Evolutionary conservation across 805 yeast species (phyloP).

Genomic region (Danielia oregonensis): DNA sequence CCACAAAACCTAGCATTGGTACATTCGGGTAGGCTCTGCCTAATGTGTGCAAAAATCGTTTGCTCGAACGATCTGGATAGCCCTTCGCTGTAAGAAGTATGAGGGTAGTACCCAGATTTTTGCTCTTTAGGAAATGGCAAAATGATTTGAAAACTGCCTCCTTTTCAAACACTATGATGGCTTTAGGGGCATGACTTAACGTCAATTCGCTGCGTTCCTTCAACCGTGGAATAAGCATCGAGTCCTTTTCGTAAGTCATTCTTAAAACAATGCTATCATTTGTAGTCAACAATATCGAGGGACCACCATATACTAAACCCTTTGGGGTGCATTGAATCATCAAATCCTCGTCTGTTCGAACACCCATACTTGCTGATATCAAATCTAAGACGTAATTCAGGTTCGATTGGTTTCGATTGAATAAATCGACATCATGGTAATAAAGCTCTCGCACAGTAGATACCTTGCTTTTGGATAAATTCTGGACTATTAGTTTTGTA

Average conservation of each 20-base stretch:
- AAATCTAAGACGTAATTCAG: conserved; percentile 9
- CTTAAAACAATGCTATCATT: background rate
- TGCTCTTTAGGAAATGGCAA: conserved; percentile 16
- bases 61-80: conserved; percentile 14
- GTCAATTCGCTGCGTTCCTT: background rate
- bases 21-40: conserved; percentile 1
- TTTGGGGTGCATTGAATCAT: conserved; percentile 11
- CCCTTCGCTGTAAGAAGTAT: conserved; percentile 15
- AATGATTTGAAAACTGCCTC: conserved; percentile 39
- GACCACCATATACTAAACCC: conserved; percentile 14
- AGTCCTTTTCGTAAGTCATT: conserved; percentile 2
- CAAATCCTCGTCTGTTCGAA: conserved; percentile 6
- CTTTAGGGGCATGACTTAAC: conserved; percentile 1
- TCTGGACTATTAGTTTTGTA: conserved; percentile 6
- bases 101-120: background rate
- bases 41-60: conserved; percentile 6
- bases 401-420: conserved; percentile 10
- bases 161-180: conserved; percentile 32
- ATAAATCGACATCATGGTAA: conserved; percentile 13
- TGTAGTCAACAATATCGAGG: conserved; percentile 2
- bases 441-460: conserved; percentile 15
- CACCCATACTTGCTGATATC: conserved; percentile 4
- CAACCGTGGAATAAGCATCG: conserved; percentile 5
- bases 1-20: conserved; percentile 13
- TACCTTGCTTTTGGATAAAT: conserved; percentile 3